Conservation (phyloP, 2,329 filamentous ascomycete genomes). For the Tolypocladium inflatum region DNA sequence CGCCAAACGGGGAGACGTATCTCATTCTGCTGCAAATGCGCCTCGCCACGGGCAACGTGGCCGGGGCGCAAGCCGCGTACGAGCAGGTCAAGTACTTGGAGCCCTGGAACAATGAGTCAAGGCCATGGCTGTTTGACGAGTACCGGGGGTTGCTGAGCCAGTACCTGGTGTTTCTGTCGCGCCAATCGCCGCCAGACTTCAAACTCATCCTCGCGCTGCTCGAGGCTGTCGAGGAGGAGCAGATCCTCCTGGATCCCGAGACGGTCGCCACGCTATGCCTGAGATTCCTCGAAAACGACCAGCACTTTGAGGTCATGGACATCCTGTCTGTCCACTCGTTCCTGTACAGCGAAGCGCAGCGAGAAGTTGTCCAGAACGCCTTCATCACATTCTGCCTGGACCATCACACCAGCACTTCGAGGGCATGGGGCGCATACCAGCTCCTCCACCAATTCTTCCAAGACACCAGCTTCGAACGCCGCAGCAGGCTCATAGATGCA, state of each 20-base stretch:
- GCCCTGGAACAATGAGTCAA: constrained; percentile 28
- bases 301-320: constrained; percentile 71
- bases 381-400: constrained; percentile 63
- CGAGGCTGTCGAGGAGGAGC: constrained; percentile 61
- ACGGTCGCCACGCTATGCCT: constrained; percentile 67
- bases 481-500: constrained; percentile 65
- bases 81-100: constrained; percentile 27
- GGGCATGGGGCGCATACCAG: constrained; percentile 57
- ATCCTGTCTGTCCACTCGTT: constrained; percentile 68
- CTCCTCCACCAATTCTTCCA: constrained; percentile 56
- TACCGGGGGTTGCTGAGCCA: constrained; percentile 59
- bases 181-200: constrained; percentile 51
- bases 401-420: constrained; percentile 47
- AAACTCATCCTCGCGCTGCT: constrained; percentile 64
- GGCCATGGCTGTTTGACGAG: constrained; percentile 35
- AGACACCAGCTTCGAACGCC: constrained; percentile 53
- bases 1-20: constrained; percentile 59
- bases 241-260: constrained; percentile 59
- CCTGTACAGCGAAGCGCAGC: constrained; percentile 60
- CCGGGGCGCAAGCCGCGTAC: constrained; percentile 59
- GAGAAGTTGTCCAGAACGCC: constrained; percentile 53
- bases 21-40: constrained; percentile 69
- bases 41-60: constrained; percentile 62
- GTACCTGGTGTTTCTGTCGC: constrained; percentile 61
- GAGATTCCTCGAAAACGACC: constrained; percentile 65